Evolutionary conservation across 1,139 yeast genomes (phyloP).

Genomic region (Protomyces inouyei): DNA sequence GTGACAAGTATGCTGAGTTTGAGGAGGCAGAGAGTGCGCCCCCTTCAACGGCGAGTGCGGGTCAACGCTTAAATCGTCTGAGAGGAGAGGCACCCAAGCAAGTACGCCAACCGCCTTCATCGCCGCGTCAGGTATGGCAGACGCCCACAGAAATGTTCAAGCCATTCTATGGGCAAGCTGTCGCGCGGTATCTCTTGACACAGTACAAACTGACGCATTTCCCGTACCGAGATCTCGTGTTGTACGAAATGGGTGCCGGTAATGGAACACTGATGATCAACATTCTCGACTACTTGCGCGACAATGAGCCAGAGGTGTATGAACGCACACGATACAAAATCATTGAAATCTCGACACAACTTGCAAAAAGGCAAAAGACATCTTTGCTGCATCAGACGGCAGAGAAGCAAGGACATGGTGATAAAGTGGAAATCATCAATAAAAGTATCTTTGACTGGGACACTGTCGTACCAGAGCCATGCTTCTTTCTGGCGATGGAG

Average conservation of each 20-base stretch:
- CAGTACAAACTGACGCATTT: slow-evolving; percentile 63
- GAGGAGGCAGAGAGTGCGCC: slow-evolving; percentile 36
- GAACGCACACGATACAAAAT: slow-evolving; percentile 62
- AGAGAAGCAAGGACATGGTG: slow-evolving; percentile 41
- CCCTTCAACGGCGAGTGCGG: not conserved
- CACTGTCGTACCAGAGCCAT: slow-evolving; percentile 57
- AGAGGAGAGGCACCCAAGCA: not conserved
- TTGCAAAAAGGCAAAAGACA: slow-evolving; percentile 57
- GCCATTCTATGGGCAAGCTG: slow-evolving; percentile 78
- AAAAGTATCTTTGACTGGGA: slow-evolving; percentile 76
- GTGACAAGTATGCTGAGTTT: slow-evolving; percentile 47
- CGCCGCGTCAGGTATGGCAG: slow-evolving; percentile 69
- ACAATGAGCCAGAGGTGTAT: slow-evolving; percentile 67
- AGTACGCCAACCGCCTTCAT: slow-evolving; percentile 28
- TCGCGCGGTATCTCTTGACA: slow-evolving; percentile 68
- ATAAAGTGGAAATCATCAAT: slow-evolving; percentile 62
- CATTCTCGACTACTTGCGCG: slow-evolving; percentile 61
- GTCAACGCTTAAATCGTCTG: not conserved
- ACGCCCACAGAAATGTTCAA: slow-evolving; percentile 79
- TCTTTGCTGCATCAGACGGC: slow-evolving; percentile 39
- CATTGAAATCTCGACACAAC: slow-evolving; percentile 66
- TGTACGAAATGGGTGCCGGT: slow-evolving; percentile 89
- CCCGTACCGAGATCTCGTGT: slow-evolving; percentile 60
- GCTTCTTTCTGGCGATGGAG: slow-evolving; percentile 75
- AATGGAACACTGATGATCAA: slow-evolving; percentile 82